A percentile compares a stretch with the other conserved stretches of the same genome.
Evolutionary conservation across 164 flowering plant genomes (phyloP).

Genomic region (Houttuynia cordata): DNA sequence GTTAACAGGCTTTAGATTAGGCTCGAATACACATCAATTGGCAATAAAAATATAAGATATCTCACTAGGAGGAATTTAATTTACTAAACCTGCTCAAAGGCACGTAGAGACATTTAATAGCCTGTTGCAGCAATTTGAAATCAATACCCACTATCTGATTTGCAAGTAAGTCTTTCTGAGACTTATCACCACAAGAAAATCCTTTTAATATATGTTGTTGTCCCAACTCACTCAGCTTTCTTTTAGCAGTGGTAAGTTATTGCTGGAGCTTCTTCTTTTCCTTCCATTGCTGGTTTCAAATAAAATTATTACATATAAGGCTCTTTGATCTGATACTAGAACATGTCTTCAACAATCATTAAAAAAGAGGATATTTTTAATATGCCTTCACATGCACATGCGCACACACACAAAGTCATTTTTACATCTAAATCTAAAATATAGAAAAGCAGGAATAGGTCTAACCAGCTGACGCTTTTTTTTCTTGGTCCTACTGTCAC

Average conservation of each 20-base stretch:
- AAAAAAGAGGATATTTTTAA: neutral
- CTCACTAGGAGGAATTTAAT: neutral
- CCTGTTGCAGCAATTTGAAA: constrained; percentile 56
- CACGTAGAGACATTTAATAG: constrained; percentile 33
- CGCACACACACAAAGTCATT: neutral
- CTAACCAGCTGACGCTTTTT: constrained; percentile 85
- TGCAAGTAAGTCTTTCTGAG: constrained; percentile 50
- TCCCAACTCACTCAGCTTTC: constrained; percentile 66
- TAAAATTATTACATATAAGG: neutral
- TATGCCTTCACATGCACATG: too few relatives aligned
- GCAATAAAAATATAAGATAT: too few relatives aligned
- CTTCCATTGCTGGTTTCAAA: constrained; percentile 69
- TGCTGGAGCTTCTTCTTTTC: constrained; percentile 60
- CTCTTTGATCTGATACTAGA: neutral
- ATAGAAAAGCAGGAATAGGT: constrained; percentile 13
- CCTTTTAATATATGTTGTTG: constrained; percentile 84
- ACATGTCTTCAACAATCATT: neutral
- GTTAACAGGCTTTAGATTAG: too few relatives aligned
- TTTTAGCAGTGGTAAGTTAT: constrained; percentile 65
- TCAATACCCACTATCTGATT: constrained; percentile 59
- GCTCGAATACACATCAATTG: too few relatives aligned
- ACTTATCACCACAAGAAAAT: constrained; percentile 59
- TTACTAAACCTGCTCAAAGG: constrained; percentile 37
- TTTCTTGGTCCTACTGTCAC: constrained; percentile 74
- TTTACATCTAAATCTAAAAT: neutral